A percentile compares a stretch with the other conserved stretches of the same genome.
Evolutionary conservation across 805 yeast species (phyloP).

Genomic region (Yarrowia deformans): DNA sequence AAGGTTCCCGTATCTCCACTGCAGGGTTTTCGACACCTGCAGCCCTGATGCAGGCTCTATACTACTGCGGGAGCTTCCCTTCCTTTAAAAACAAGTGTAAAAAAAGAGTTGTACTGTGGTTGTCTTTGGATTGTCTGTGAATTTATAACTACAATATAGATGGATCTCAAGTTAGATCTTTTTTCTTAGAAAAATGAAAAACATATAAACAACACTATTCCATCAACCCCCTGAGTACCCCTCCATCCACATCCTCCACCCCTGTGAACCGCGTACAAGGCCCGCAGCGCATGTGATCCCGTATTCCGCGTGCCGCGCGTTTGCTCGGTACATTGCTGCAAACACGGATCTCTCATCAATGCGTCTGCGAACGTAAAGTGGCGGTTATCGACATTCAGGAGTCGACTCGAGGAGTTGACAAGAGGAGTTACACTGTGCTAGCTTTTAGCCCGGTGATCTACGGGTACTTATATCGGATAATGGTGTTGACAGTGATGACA

Average conservation of each 20-base stretch:
- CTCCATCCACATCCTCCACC: not conserved
- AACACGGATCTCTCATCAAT: not conserved
- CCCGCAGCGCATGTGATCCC: not conserved
- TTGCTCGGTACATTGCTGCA: not conserved
- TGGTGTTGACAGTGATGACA: no score
- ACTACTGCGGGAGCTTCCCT: slow-evolving; percentile 8
- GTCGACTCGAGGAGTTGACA: no score
- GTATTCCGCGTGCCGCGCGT: slow-evolving; percentile 10
- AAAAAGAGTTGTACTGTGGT: not conserved
- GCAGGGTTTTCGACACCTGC: slow-evolving; percentile 9
- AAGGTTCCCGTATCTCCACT: not conserved
- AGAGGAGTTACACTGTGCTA: no score
- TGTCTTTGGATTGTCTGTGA: no score
- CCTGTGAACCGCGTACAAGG: not conserved
- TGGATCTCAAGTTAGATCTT: not conserved
- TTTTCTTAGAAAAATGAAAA: no score
- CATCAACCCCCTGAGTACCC: not conserved
- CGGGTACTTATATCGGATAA: no score
- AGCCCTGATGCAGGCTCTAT: not conserved
- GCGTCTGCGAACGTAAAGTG: slow-evolving; percentile 3
- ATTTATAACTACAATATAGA: not conserved
- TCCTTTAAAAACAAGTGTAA: not conserved
- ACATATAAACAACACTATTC: no score
- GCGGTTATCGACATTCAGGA: not conserved
- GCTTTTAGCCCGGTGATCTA: no score